phyloP scores from a whole-genome alignment of 116 monocot genomes.

The Dioscorea cayenensis region DNA sequence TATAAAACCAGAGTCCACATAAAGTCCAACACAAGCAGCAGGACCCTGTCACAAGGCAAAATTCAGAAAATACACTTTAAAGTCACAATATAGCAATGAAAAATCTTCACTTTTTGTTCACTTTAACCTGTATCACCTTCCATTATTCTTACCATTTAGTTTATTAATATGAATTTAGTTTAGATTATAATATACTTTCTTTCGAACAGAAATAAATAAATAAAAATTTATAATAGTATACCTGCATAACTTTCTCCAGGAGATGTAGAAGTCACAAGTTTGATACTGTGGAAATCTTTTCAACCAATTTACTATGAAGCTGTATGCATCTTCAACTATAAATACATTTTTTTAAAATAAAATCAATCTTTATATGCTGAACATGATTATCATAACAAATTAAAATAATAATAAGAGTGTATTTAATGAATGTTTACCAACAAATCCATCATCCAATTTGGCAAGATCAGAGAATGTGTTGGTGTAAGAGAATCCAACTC shows the following conservation, averaged over 20 bases:
- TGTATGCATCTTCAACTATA: constrained; percentile 77
- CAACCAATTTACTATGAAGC: constrained; percentile 73
- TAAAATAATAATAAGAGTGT: not conserved
- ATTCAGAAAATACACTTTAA: not conserved
- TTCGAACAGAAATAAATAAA: not conserved
- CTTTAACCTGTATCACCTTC: not conserved
- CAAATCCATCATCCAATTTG: constrained; percentile 64
- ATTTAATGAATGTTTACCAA: constrained; percentile 35
- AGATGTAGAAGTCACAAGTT: constrained; percentile 57
- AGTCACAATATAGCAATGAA: not conserved
- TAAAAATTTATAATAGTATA: constrained; percentile 1
- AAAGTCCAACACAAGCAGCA: constrained; percentile 68
- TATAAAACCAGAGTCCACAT: constrained; percentile 72
- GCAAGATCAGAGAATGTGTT: constrained; percentile 68
- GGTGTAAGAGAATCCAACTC: constrained; percentile 92
- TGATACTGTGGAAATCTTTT: constrained; percentile 70
- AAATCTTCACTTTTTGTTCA: not conserved
- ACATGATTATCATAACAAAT: not conserved
- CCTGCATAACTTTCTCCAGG: constrained; percentile 93
- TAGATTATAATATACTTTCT: not conserved
- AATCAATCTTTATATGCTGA: not conserved
- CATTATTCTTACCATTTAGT: not conserved
- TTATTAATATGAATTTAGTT: no score
- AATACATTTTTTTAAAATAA: not conserved
- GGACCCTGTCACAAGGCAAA: constrained; percentile 44